Evolutionary conservation across 2,329 filamentous ascomycete species (phyloP).

Genomic region (Penicillium sp.): DNA sequence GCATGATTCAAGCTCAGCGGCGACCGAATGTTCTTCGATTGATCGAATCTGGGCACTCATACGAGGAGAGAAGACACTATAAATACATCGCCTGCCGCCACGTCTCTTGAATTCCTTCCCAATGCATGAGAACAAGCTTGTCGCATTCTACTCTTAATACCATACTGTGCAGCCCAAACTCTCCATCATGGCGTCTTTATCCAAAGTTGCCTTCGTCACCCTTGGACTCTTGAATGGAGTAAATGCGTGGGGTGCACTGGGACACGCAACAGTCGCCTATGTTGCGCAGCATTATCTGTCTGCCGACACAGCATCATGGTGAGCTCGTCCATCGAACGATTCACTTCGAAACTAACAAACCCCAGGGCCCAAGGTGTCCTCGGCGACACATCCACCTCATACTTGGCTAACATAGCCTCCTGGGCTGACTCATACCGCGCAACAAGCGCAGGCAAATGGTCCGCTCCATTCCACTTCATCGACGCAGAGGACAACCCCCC

Average conservation of each 20-base stretch:
- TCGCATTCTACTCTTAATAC: not conserved
- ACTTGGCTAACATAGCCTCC: conserved; percentile 53
- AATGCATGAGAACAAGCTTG: not conserved
- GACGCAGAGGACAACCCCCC: conserved; percentile 53
- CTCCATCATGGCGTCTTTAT: conserved; percentile 10
- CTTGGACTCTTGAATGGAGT: conserved; percentile 11
- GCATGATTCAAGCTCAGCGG: not conserved
- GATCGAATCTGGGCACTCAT: not conserved
- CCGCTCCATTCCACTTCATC: conserved; percentile 51
- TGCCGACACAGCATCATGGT: conserved; percentile 45
- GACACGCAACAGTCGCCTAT: conserved; percentile 56
- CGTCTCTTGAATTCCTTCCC: not conserved
- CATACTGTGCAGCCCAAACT: not conserved
- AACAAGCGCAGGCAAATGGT: conserved; percentile 50
- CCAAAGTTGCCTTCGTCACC: conserved; percentile 8
- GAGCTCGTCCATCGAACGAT: not conserved
- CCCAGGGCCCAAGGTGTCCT: conserved; percentile 42
- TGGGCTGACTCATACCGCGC: conserved; percentile 56
- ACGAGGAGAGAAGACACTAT: not conserved
- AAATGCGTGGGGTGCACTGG: conserved; percentile 53
- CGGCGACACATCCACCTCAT: conserved; percentile 44
- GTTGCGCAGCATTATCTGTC: conserved; percentile 53
- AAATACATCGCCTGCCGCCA: not conserved
- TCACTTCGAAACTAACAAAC: not conserved
- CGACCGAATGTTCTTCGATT: not conserved